These are phyloP conservation scores for Saccharomycodes ludwigii DNA, from an alignment of 805 yeast genomes.

Conservation along the genomic window DNA sequence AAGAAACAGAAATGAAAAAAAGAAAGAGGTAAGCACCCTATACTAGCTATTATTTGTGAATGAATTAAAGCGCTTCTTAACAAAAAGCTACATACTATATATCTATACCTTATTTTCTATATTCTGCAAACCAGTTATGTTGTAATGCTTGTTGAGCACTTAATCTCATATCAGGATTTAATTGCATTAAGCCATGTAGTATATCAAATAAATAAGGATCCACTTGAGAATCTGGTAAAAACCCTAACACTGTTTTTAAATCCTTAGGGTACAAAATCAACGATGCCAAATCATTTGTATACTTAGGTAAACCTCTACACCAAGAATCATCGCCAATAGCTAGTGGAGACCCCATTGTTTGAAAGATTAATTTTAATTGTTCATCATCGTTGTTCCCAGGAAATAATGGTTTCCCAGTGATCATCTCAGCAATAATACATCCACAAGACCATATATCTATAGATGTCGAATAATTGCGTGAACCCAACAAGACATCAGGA, in stretches of 20 bases:
- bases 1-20: too few relatives aligned
- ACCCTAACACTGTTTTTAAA: slow-evolving; percentile 28
- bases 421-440: slow-evolving; percentile 96
- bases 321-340: slow-evolving; percentile 51
- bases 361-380: slow-evolving; percentile 86
- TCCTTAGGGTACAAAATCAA: slow-evolving; percentile 54
- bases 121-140: slow-evolving; percentile 28
- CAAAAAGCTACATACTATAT: too few relatives aligned
- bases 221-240: slow-evolving; percentile 15
- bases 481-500: slow-evolving; percentile 91
- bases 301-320: slow-evolving; percentile 94
- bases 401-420: slow-evolving; percentile 85
- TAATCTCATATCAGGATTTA: slow-evolving; percentile 41
- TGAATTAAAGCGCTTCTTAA: too few relatives aligned
- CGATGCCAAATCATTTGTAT: slow-evolving; percentile 84
- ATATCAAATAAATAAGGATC: slow-evolving; percentile 21
- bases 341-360: slow-evolving; percentile 87
- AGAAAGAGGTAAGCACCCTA: too few relatives aligned
- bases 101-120: too few relatives aligned
- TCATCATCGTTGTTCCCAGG: slow-evolving; percentile 98
- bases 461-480: slow-evolving; percentile 94
- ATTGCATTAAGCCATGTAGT: slow-evolving; percentile 29
- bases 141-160: slow-evolving; percentile 41
- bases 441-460: slow-evolving; percentile 99
- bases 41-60: too few relatives aligned